phyloP scores from a whole-genome alignment of 1,284 basidiomycete species.

The Heterobasidion irregulare region DNA sequence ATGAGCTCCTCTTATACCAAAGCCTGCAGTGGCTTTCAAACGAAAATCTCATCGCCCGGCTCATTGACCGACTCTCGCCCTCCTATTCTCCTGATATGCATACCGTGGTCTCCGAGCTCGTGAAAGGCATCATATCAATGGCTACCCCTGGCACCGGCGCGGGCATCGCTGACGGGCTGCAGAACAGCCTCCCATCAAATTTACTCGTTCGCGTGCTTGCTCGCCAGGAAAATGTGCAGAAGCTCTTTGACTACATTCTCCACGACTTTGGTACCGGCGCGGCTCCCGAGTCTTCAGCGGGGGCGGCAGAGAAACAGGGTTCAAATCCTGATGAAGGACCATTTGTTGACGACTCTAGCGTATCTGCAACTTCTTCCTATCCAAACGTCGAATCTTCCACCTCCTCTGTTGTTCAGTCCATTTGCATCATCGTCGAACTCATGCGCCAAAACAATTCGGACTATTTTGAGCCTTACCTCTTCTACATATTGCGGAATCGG shows the following conservation, averaged over 20 bases:
- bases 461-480: slow-evolving; percentile 98
- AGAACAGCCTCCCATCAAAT: slow-evolving; percentile 74
- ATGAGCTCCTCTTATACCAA: slow-evolving; percentile 25
- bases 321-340: slow-evolving; percentile 6
- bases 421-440: slow-evolving; percentile 90
- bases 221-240: slow-evolving; percentile 62
- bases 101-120: slow-evolving; percentile 82
- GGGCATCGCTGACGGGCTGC: slow-evolving; percentile 55
- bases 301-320: background rate
- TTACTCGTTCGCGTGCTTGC: slow-evolving; percentile 89
- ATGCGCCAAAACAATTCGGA: slow-evolving; percentile 99
- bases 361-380: slow-evolving; percentile 18
- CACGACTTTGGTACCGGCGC: slow-evolving; percentile 37
- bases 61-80: slow-evolving; percentile 83
- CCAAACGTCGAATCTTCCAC: slow-evolving; percentile 72
- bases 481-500: slow-evolving; percentile 88
- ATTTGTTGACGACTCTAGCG: slow-evolving; percentile 7
- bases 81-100: slow-evolving; percentile 74
- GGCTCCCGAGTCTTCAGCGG: background rate
- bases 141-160: slow-evolving; percentile 82
- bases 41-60: slow-evolving; percentile 75
- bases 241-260: slow-evolving; percentile 77
- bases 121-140: slow-evolving; percentile 94
- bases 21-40: slow-evolving; percentile 76
- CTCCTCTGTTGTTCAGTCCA: slow-evolving; percentile 84